Percentiles rank a stretch among this genome's conserved stretches.
These are phyloP conservation scores for Lavandula angustifolia DNA, from an alignment of 257 asterid species.

Conservation along the genomic window DNA sequence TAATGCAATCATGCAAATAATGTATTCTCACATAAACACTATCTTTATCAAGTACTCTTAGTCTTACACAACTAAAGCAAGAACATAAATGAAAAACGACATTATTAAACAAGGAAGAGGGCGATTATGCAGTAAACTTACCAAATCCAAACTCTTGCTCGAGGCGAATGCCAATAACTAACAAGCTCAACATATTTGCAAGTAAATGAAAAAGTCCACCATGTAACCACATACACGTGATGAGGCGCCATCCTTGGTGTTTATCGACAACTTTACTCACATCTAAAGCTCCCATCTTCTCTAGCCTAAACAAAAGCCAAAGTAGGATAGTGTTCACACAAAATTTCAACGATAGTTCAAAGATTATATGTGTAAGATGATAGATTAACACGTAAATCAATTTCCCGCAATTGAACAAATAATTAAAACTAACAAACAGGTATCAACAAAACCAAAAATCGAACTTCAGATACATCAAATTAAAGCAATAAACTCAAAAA, in stretches of 20 bases:
- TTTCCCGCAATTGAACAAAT: not conserved
- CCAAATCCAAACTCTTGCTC: constrained; percentile 96
- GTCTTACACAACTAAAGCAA: not conserved
- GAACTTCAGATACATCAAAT: not conserved
- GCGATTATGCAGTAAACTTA: constrained; percentile 33
- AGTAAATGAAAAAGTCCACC: constrained; percentile 86
- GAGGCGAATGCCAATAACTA: constrained; percentile 81
- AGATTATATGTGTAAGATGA: not conserved
- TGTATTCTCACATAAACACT: not conserved
- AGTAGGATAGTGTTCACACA: not conserved
- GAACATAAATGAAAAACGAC: not conserved
- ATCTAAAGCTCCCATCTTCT: constrained; percentile 87
- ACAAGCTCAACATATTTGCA: constrained; percentile 88
- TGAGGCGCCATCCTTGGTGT: constrained; percentile 88
- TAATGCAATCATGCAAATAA: not conserved
- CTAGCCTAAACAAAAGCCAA: constrained; percentile 37
- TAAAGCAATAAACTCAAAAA: not conserved
- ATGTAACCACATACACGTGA: constrained; percentile 92
- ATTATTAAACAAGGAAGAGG: not conserved
- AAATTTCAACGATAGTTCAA: not conserved
- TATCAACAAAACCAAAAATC: not conserved
- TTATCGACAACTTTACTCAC: constrained; percentile 66
- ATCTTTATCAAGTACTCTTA: not conserved
- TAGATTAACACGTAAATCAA: not conserved
- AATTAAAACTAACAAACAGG: not conserved